phyloP scores from a whole-genome alignment of 768 basidiomycete species.

The Leccinum olivaceopallidum region DNA sequence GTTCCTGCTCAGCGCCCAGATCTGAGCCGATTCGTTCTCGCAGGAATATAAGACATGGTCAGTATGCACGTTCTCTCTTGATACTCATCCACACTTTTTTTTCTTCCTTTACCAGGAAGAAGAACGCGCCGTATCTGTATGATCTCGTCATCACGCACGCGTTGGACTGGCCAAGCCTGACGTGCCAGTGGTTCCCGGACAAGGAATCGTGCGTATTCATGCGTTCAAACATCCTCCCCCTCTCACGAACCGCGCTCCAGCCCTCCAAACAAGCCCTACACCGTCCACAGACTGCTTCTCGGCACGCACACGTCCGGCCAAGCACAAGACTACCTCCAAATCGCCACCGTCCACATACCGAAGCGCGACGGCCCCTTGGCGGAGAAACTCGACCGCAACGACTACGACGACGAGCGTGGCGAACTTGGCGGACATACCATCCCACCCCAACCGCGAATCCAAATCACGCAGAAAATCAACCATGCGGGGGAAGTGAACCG shows the following conservation, averaged over 20 bases:
- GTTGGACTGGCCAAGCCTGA: conserved; percentile 96
- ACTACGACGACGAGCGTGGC: conserved; percentile 91
- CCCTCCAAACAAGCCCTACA: conserved; percentile 90
- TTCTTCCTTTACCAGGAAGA: conserved; percentile 61
- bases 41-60: conserved; percentile 89
- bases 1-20: neutral
- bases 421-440: conserved; percentile 93
- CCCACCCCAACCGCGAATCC: conserved; percentile 81
- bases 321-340: conserved; percentile 92
- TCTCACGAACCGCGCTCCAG: conserved; percentile 40
- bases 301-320: conserved; percentile 98
- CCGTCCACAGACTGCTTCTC: conserved; percentile 89
- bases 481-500: conserved; percentile 95
- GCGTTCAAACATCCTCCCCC: neutral
- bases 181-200: conserved; percentile 99
- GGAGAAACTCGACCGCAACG: conserved; percentile 73
- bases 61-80: conserved; percentile 15
- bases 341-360: conserved; percentile 92
- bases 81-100: neutral
- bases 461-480: conserved; percentile 92
- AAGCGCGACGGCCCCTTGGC: conserved; percentile 70
- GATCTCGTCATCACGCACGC: conserved; percentile 98
- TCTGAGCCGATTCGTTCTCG: conserved; percentile 13
- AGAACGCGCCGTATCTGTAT: conserved; percentile 97
- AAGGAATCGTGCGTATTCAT: conserved; percentile 74